Evolutionary conservation across 768 basidiomycete species (phyloP).

Genomic region (Agaricus blazei): DNA sequence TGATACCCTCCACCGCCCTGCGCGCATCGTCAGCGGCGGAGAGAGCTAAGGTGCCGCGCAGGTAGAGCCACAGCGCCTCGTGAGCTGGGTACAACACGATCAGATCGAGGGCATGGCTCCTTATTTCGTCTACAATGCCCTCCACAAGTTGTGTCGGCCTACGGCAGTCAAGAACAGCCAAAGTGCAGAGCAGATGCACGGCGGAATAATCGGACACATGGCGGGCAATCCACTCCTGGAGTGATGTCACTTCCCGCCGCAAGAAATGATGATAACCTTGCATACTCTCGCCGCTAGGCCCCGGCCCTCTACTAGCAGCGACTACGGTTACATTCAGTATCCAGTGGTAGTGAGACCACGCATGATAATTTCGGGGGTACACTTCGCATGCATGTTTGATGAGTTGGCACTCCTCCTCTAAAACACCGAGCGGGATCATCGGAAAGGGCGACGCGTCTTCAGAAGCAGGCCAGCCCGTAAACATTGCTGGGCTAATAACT

Average conservation of each 20-base stretch:
- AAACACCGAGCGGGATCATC: conserved; percentile 27
- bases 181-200: conserved; percentile 46
- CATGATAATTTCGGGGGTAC: conserved; percentile 72
- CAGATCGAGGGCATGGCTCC: conserved; percentile 44
- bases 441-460: conserved; percentile 23
- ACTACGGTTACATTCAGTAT: conserved; percentile 33
- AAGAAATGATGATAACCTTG: conserved; percentile 28
- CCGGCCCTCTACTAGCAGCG: conserved; percentile 10
- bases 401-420: conserved; percentile 45
- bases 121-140: conserved; percentile 14
- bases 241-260: conserved; percentile 27
- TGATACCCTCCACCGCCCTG: conserved; percentile 13
- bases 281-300: conserved; percentile 10
- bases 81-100: conserved; percentile 47
- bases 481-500: background rate
- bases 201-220: conserved; percentile 69
- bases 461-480: conserved; percentile 19
- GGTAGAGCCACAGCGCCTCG: conserved; percentile 63
- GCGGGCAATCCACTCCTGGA: conserved; percentile 50
- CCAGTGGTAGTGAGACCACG: conserved; percentile 60
- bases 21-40: background rate
- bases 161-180: conserved; percentile 18
- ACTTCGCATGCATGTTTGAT: conserved; percentile 47
- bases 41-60: conserved; percentile 26
- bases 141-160: conserved; percentile 1